Evolutionary conservation across 2,329 filamentous ascomycete species (phyloP).

Genomic region (Claviceps digitariae): DNA sequence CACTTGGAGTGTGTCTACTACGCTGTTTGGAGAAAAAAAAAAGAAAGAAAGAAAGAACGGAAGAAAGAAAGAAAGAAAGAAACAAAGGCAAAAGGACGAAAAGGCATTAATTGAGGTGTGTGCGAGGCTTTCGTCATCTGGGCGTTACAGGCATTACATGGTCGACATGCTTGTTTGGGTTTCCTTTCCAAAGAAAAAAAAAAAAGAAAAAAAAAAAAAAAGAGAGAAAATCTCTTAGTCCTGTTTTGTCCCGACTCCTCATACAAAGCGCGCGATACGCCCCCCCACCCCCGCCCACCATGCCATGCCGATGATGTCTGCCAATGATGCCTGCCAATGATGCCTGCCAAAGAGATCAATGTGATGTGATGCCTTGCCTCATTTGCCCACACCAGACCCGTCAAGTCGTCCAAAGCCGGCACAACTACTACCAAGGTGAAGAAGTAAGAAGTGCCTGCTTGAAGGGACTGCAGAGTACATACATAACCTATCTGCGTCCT

Average conservation of each 20-base stretch:
- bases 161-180: too few relatives aligned
- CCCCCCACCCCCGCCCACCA: too few relatives aligned
- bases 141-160: too few relatives aligned
- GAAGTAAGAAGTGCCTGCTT: neutral
- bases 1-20: too few relatives aligned
- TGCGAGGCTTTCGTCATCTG: too few relatives aligned
- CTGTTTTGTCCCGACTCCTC: neutral
- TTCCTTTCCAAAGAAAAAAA: too few relatives aligned
- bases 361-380: neutral
- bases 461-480: slow-evolving; percentile 1
- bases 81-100: too few relatives aligned
- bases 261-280: slow-evolving; percentile 1
- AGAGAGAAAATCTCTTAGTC: neutral
- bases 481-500: slow-evolving; percentile 6
- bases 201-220: too few relatives aligned
- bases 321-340: neutral
- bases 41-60: too few relatives aligned
- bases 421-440: neutral
- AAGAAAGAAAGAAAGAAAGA: too few relatives aligned
- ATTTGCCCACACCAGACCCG: neutral
- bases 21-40: too few relatives aligned
- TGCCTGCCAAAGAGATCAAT: neutral
- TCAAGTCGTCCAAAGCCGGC: slow-evolving; percentile 1
- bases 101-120: too few relatives aligned
- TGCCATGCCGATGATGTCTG: slow-evolving; percentile 1